phyloP scores from a whole-genome alignment of 192 early-diverging fungal genomes.

The Umbelopsis ramanniana region DNA sequence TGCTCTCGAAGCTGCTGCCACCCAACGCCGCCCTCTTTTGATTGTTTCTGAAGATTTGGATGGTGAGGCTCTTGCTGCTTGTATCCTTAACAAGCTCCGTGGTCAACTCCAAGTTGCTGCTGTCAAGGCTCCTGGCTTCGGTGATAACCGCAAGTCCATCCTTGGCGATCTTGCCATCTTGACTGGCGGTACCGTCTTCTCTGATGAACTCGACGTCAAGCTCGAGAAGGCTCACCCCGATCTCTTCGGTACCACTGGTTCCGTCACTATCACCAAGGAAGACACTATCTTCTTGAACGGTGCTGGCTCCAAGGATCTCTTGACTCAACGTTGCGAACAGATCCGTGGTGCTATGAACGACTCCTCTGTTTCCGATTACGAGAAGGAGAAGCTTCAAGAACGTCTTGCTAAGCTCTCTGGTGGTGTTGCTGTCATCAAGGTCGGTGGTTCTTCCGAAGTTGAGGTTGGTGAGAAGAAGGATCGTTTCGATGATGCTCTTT shows the following conservation, averaged over 20 bases:
- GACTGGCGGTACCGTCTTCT: constrained; percentile 97
- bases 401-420: constrained; percentile 97
- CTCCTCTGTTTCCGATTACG: constrained; percentile 89
- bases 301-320: constrained; percentile 85
- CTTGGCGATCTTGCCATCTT: constrained; percentile 96
- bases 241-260: constrained; percentile 88
- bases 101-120: constrained; percentile 96
- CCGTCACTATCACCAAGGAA: constrained; percentile 96
- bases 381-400: constrained; percentile 99
- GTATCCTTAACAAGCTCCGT: constrained; percentile 99
- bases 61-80: constrained; percentile 98
- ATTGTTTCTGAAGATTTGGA: constrained; percentile 99
- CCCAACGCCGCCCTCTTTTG: constrained; percentile 93
- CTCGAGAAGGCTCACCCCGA: constrained; percentile 93
- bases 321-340: constrained; percentile 96
- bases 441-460: constrained; percentile 97
- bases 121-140: constrained; percentile 99
- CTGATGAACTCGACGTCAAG: constrained; percentile 95
- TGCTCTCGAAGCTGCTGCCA: constrained; percentile 92
- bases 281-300: constrained; percentile 99
- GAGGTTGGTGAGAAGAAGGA: constrained; percentile 99
- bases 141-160: constrained; percentile 99
- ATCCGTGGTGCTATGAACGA: constrained; percentile 90
- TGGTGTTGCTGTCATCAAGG: constrained; percentile 99
- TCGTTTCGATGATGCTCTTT: constrained; percentile 97